Evolutionary conservation across 208 protist genomes (phyloP).

Genomic region (Trypanosoma platydactyli): DNA sequence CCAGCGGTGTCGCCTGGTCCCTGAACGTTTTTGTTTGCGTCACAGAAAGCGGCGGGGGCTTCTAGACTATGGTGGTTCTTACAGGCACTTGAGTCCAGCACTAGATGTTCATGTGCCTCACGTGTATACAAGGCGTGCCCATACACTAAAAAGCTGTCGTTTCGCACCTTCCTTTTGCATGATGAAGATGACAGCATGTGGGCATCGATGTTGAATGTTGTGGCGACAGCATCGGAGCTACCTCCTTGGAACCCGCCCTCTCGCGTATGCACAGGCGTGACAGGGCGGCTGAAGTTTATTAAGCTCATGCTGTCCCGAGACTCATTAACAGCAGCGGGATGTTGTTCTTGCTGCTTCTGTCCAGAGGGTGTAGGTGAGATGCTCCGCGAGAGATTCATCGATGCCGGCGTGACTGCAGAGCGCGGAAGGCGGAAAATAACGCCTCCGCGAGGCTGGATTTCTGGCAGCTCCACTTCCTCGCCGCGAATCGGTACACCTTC

Average conservation of each 20-base stretch:
- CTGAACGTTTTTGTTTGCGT: not conserved
- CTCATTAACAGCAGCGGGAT: too few species aligned
- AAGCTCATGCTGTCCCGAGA: too few species aligned
- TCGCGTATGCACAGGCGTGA: too few species aligned
- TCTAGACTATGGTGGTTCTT: not conserved
- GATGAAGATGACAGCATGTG: not conserved
- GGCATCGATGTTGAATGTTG: not conserved
- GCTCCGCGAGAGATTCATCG: not conserved
- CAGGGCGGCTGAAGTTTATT: too few species aligned
- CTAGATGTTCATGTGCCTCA: not conserved
- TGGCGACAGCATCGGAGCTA: not conserved
- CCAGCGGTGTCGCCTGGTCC: too few species aligned
- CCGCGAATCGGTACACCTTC: not conserved
- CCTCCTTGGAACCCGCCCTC: not conserved
- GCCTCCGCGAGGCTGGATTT: not conserved
- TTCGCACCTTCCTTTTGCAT: not conserved
- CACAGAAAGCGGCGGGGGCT: not conserved
- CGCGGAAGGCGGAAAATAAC: conserved; percentile 4
- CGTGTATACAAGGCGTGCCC: not conserved
- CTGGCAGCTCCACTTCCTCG: not conserved
- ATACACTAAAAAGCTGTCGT: conserved; percentile 4
- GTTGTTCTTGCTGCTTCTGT: not conserved
- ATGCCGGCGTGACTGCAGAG: conserved; percentile 1
- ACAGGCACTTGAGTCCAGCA: not conserved
- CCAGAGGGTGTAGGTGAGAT: not conserved